Conservation (phyloP, 345 rosid genomes). For the Aegle marmelos region DNA sequence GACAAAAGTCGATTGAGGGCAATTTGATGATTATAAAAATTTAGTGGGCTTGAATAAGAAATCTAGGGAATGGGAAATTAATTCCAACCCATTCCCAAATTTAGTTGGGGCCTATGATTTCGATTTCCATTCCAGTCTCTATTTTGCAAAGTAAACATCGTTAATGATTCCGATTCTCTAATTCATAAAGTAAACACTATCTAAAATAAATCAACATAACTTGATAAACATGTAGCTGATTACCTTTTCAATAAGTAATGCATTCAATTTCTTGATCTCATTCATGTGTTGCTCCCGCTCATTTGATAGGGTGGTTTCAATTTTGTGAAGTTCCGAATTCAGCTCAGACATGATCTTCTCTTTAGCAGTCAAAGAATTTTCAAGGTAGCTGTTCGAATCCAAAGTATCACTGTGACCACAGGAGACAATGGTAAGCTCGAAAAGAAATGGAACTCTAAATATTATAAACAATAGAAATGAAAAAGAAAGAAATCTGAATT, state of each 20-base stretch:
- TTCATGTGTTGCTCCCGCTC: slow-evolving; percentile 80
- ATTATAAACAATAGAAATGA: neutral
- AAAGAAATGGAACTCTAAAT: slow-evolving; percentile 4
- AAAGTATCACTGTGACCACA: slow-evolving; percentile 55
- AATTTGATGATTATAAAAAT: too few relatives aligned
- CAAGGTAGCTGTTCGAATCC: slow-evolving; percentile 80
- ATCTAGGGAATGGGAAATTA: too few relatives aligned
- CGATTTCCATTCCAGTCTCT: too few relatives aligned
- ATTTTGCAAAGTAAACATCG: too few relatives aligned
- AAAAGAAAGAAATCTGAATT: neutral
- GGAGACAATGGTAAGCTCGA: slow-evolving; percentile 15
- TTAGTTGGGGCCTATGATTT: too few relatives aligned
- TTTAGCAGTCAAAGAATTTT: slow-evolving; percentile 83
- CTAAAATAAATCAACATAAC: neutral
- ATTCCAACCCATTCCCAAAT: too few relatives aligned
- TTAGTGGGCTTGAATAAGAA: too few relatives aligned
- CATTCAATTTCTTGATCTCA: slow-evolving; percentile 78
- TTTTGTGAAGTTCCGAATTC: slow-evolving; percentile 83
- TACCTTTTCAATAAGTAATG: slow-evolving; percentile 73
- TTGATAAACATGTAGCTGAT: neutral
- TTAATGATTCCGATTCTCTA: too few relatives aligned
- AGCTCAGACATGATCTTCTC: slow-evolving; percentile 94
- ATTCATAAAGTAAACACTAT: too few relatives aligned
- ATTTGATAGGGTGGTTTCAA: slow-evolving; percentile 70
- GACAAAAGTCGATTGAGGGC: too few relatives aligned